Evolutionary conservation across 139 green algal genomes (phyloP).

Genomic region (Raphidocelis subcapitata): DNA sequence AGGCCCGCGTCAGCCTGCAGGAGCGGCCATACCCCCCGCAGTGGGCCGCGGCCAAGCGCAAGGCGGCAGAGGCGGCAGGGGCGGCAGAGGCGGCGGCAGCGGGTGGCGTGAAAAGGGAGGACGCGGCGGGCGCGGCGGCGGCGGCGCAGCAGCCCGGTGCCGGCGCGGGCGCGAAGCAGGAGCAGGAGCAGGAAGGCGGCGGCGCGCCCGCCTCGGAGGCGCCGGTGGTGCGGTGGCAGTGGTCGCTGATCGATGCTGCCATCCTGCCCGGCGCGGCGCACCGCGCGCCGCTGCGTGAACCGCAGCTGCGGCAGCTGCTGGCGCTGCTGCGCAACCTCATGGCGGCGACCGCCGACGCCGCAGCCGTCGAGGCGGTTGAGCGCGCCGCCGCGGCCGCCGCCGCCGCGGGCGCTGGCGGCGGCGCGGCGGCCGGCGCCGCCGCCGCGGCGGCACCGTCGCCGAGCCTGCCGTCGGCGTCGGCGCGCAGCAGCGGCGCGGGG

Average conservation of each 20-base stretch:
- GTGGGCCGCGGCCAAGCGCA: conserved; percentile 3
- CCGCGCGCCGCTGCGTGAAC: not conserved
- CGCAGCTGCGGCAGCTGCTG: conserved; percentile 17
- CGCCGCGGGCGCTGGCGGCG: not conserved
- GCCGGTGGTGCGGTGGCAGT: conserved; percentile 15
- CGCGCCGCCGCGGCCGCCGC: not conserved
- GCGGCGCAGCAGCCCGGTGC: no score
- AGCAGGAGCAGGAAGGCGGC: no score
- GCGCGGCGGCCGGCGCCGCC: not conserved
- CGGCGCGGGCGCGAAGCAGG: no score
- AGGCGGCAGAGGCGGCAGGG: conserved; percentile 2
- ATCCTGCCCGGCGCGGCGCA: conserved; percentile 18
- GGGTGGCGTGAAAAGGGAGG: not conserved
- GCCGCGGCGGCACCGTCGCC: not conserved
- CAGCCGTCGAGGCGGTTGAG: conserved; percentile 17
- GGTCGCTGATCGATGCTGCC: conserved; percentile 15
- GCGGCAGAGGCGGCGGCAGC: not conserved
- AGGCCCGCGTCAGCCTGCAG: conserved; percentile 12
- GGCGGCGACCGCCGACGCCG: conserved; percentile 17
- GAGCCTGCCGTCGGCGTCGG: not conserved
- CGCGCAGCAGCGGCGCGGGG: not conserved
- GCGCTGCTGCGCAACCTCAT: conserved; percentile 1
- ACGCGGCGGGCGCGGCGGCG: no score
- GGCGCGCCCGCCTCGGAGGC: no score
- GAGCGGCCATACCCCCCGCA: conserved; percentile 16